phyloP scores from a whole-genome alignment of 1,284 basidiomycete genomes.

The Tranzscheliella williamsii region DNA sequence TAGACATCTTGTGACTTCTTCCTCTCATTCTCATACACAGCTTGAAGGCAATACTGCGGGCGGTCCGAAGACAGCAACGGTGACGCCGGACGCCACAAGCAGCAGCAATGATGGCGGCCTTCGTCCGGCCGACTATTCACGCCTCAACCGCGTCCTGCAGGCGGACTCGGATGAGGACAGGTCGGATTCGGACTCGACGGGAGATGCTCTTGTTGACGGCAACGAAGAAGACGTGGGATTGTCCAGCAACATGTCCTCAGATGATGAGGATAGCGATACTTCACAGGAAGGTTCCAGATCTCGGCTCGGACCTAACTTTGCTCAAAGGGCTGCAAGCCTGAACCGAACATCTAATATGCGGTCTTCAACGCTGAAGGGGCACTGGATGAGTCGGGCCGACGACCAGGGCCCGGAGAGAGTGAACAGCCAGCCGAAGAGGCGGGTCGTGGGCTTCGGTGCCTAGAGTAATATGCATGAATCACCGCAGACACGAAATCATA shows the following conservation, averaged over 20 bases:
- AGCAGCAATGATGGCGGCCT: too few species aligned
- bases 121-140: neutral
- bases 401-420: slow-evolving; percentile 12
- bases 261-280: slow-evolving; percentile 33
- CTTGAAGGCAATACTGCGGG: neutral
- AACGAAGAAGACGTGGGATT: slow-evolving; percentile 18
- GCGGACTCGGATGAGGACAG: neutral
- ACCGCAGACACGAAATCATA: too few species aligned
- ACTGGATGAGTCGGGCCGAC: slow-evolving; percentile 12
- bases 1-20: neutral
- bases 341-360: slow-evolving; percentile 12
- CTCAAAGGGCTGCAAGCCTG: neutral
- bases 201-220: slow-evolving; percentile 1
- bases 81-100: too few species aligned
- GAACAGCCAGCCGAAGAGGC: slow-evolving; percentile 11
- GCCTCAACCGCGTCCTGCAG: neutral
- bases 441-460: slow-evolving; percentile 25
- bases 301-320: slow-evolving; percentile 7
- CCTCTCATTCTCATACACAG: neutral
- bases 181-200: neutral
- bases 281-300: slow-evolving; percentile 18
- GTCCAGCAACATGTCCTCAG: slow-evolving; percentile 29
- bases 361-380: slow-evolving; percentile 14
- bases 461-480: too few species aligned
- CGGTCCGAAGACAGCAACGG: too few species aligned